Base-by-base conservation (phyloP, 495 filamentous ascomycete species). In the Neurospora hispaniola region DNA sequence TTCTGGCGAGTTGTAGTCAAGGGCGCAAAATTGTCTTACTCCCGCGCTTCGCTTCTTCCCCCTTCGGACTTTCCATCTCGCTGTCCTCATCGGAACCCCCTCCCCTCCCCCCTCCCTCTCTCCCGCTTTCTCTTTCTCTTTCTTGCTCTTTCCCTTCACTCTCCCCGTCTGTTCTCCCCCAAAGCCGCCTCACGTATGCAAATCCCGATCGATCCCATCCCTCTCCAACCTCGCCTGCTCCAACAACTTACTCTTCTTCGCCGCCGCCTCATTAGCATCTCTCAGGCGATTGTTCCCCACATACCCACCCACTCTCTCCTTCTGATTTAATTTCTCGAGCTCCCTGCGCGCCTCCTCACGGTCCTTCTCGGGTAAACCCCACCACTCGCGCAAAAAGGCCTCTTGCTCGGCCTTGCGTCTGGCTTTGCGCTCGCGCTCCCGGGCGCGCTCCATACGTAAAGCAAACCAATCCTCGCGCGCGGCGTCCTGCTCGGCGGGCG, bases 391-490 rank as follows among this genome's bases (percentile, higher is more conserved):
- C 76, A 88, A 79, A 70, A 89, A 88, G 27, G 81, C 83, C 80
- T 89, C 86, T 80, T 88, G 87, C 77, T 86, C 85, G 69, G 85
- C 80, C 77, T 83, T 84, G 69, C 84, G 81, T 72, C 79, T 82
- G 71, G 88, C 85, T 69, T 91, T 90, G 71, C 85, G 84, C 80
- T 92, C 89, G 69, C 86, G 80, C 83, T 89, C 86, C 46, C 82
- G 82, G 70, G 87, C 85, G 76, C 94, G 86, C 82, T 93, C 87
- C 75, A 90, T 85, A 74, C 88, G 86, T 66, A 84, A 86, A 66
- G 88, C 87, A 79, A 98, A 98, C 96, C 96, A 99, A 78, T 98
- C 93, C 79, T 96, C 93, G 40, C 96, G 86, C 75, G 96, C 96
- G 20, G 88, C 89, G 82, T 99, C 96, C 79, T 94, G 88, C 82